Evolutionary conservation across 331 rosid genomes (phyloP), one percentile per base, ranked within the genome.

Genomic region (Prunus yedoensis): DNA sequence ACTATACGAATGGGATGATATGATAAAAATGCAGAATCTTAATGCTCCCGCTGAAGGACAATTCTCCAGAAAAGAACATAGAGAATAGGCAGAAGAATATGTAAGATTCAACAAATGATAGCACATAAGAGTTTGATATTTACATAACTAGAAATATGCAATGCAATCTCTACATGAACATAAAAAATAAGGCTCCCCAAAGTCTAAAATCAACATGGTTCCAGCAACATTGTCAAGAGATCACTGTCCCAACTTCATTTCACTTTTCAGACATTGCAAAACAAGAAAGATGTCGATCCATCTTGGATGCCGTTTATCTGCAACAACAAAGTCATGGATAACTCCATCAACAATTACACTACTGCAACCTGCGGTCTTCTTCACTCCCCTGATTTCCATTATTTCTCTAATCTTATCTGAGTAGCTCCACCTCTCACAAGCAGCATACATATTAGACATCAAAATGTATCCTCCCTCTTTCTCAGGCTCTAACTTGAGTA

Each of bases 321-420:
- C 78, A 10, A 82, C 87, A 57, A 76, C 53, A 79, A 86, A 89
- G 74, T 84, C 79, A 77, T 84, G 81, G 51, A 67, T 49, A 43
- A 59, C 81, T 32, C 90, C 88, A 68, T 80, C 90, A 14, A 86
- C 76, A 15, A 66, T 78, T 35, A 89, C 79, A 59, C 78, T 79
- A 58, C 93, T 87, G 23, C 76, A 76, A 30, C 91, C 89, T 7
- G 85, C 91, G 2, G 77, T 83, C 93, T 89, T 89, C 79, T 81
- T 87, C 73, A 83, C 86, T 77, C 89, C 88, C 43, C 63, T 81
- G 66, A 77, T 65, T 52, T 84, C 86, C 93, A 87, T 89, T 23
- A 52, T 72, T 70, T 79, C 85, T 70, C 93, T 74, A 17, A 84
- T 61, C 75, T 70, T 71, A 75, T 89, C 82, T 2, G 88, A 78